These are phyloP conservation scores for Fistulifera pelliculosa DNA, from an alignment of 108 stramenopile genomes.

Conservation along the genomic window DNA sequence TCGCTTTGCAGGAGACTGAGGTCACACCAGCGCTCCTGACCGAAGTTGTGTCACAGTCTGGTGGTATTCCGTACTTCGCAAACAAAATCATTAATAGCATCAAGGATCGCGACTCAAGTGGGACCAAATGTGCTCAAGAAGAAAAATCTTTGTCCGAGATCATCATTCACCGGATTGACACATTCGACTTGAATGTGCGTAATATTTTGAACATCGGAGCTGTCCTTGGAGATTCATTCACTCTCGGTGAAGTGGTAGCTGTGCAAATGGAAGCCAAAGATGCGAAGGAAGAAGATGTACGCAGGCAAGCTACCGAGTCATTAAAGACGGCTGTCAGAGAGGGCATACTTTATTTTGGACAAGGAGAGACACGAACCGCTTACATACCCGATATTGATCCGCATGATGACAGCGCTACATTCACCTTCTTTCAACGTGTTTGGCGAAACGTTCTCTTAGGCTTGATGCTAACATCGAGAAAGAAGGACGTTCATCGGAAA, in stretches of 20 bases:
- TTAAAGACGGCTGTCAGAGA: slow-evolving; percentile 45
- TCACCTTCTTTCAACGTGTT: slow-evolving; percentile 43
- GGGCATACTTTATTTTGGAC: slow-evolving; percentile 36
- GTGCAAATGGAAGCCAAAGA: slow-evolving; percentile 34
- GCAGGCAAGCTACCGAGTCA: slow-evolving; percentile 13
- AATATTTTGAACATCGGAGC: slow-evolving; percentile 44
- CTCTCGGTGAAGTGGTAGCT: slow-evolving; percentile 28
- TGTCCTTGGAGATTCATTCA: slow-evolving; percentile 47
- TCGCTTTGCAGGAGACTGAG: slow-evolving; percentile 26
- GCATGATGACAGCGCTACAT: slow-evolving; percentile 7
- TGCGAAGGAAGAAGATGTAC: slow-evolving; percentile 15
- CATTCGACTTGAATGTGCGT: slow-evolving; percentile 40
- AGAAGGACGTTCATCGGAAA: slow-evolving; percentile 46
- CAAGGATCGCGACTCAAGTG: slow-evolving; percentile 2
- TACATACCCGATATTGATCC: not conserved
- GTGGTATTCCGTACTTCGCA: slow-evolving; percentile 60
- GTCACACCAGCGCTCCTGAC: slow-evolving; percentile 28
- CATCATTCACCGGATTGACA: slow-evolving; percentile 46
- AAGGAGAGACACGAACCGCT: slow-evolving; percentile 13
- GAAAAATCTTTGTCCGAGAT: slow-evolving; percentile 29
- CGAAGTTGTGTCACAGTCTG: slow-evolving; percentile 39
- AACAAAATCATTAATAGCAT: slow-evolving; percentile 38
- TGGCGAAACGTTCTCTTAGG: slow-evolving; percentile 52
- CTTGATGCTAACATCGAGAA: slow-evolving; percentile 43
- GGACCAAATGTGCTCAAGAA: not conserved